Percentiles rank a stretch among this genome's conserved stretches.
Evolutionary conservation across 805 yeast species (phyloP).

Genomic region (Naumovozyma baii): DNA sequence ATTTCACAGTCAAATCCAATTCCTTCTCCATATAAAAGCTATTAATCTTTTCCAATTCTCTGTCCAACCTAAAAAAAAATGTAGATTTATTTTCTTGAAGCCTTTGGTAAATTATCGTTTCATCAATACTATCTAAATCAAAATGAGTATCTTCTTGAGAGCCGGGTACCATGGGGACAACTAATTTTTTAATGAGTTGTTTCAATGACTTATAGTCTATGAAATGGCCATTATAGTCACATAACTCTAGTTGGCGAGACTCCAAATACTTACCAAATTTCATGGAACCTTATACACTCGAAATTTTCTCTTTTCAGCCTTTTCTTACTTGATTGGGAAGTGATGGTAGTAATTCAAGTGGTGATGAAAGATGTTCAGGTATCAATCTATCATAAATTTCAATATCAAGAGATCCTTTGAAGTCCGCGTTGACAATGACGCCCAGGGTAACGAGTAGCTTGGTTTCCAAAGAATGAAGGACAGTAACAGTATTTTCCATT

Average conservation of each 20-base stretch:
- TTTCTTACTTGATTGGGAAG: no score
- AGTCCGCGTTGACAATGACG: no score
- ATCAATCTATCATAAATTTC: not conserved
- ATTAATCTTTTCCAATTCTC: slow-evolving; percentile 93
- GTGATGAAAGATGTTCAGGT: no score
- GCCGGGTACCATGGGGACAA: slow-evolving; percentile 33
- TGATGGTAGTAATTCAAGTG: not conserved
- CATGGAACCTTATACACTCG: no score
- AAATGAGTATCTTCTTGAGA: not conserved
- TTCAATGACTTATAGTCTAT: slow-evolving; percentile 91
- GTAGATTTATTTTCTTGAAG: slow-evolving; percentile 87
- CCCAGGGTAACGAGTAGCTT: no score
- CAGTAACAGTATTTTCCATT: no score
- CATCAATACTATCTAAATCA: slow-evolving; percentile 21
- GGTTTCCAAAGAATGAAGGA: no score
- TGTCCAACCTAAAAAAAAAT: slow-evolving; percentile 75
- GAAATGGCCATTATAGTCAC: slow-evolving; percentile 89
- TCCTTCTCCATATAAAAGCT: slow-evolving; percentile 87
- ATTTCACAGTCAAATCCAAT: slow-evolving; percentile 68
- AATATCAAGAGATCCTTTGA: no score
- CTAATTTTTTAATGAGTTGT: slow-evolving; percentile 78
- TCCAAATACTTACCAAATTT: slow-evolving; percentile 95
- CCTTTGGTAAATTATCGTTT: slow-evolving; percentile 36
- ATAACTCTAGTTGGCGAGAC: slow-evolving; percentile 85
- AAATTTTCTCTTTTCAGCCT: no score